phyloP scores from a whole-genome alignment of 331 rosid species.

The Pyrus hybrid region DNA sequence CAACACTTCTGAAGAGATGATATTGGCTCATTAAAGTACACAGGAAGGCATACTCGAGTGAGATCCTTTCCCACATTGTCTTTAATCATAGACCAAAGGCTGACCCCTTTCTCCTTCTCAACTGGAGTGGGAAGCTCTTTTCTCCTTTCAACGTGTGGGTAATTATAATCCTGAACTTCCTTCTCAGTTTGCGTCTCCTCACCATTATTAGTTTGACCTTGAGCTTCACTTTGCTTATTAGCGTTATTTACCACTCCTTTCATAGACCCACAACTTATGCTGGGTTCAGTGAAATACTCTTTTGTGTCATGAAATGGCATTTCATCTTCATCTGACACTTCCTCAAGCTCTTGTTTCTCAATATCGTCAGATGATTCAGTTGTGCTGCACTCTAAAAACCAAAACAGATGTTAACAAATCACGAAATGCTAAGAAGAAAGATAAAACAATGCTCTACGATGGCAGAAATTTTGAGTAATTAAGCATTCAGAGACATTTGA shows the following conservation, averaged over 20 bases:
- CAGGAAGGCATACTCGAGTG: slow-evolving; percentile 92
- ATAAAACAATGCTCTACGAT: neutral
- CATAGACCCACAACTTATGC: slow-evolving; percentile 32
- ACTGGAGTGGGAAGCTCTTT: slow-evolving; percentile 81
- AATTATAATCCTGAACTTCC: slow-evolving; percentile 17
- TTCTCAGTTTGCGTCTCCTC: slow-evolving; percentile 30
- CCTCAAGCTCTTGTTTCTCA: slow-evolving; percentile 85
- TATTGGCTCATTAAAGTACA: slow-evolving; percentile 94
- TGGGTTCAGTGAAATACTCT: slow-evolving; percentile 61
- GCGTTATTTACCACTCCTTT: slow-evolving; percentile 24
- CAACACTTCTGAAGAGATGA: slow-evolving; percentile 96
- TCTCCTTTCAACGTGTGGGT: slow-evolving; percentile 56
- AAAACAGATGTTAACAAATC: slow-evolving; percentile 10
- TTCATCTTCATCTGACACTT: slow-evolving; percentile 86
- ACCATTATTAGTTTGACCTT: slow-evolving; percentile 22
- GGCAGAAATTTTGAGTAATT: neutral
- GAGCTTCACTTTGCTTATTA: slow-evolving; percentile 24
- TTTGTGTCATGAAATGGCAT: slow-evolving; percentile 56
- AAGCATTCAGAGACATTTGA: neutral
- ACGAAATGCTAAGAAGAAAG: neutral
- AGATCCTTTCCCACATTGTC: slow-evolving; percentile 99
- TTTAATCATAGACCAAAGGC: slow-evolving; percentile 96
- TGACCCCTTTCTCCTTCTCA: slow-evolving; percentile 95
- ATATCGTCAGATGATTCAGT: slow-evolving; percentile 88
- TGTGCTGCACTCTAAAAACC: slow-evolving; percentile 77